Base-by-base conservation (phyloP, 306 rosid genomes). In the Prunus armeniaca region DNA sequence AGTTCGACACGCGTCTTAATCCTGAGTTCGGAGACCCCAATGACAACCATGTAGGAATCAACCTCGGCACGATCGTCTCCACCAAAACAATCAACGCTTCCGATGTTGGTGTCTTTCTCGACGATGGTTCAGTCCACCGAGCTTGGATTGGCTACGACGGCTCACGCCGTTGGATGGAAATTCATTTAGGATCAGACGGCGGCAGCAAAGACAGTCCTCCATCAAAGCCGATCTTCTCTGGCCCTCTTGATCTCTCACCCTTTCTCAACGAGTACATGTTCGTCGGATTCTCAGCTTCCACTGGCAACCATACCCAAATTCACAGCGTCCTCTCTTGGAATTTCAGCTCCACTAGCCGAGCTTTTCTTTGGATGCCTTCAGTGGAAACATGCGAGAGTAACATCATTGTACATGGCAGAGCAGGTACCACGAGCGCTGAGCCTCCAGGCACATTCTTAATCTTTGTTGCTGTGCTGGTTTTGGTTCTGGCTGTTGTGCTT, bases 211-310 rank as follows among this genome's bases (percentile, higher is more conserved):
- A 74, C 64, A 14, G 17, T 14, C n/a, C 43, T n/a, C 85, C 93
- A 32, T 25, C 80, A 14, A 89, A 85, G 51, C 85, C 94, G 1
- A 78, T 91, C 61, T 89, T 89, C 76, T 87, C 92, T 10, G 84
- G 79, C 17, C 12, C 76, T 20, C 65, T 81, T 24, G 88, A 84
- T 50, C 78, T 81, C 46, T 79, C 88, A 5, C 84, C 82, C 3
- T 82, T 72, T 77, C 67, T 92, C 0, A 92, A 90, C 1, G 97
- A 92, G 76, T 92, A 92, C 75, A 92, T 92, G 97, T 92, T 89
- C 67, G 90, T 92, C 4, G 96, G 96, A 41, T 92, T 92, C 83
- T 90, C 96, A 34, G 97, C 97, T 80, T 85, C 97, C 57, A 92
- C 96, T 12, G 96, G 96, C 2, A 85, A 90, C 74, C 86, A 71